Base-by-base conservation (phyloP, 805 yeast genomes). In the Metschnikowia peoriensis region DNA sequence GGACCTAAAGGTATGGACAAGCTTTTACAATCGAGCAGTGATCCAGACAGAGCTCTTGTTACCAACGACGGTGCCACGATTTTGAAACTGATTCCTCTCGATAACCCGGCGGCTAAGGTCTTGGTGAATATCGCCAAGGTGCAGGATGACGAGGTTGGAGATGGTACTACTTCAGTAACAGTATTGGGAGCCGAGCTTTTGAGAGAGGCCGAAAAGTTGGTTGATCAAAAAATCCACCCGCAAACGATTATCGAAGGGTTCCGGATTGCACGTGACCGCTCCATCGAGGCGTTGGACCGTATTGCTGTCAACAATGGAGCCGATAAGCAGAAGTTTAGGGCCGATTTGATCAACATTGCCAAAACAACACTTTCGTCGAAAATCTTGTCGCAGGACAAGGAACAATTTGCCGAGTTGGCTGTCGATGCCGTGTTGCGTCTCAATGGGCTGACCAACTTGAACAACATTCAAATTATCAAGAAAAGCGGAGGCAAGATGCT, bases 1-100 rank as follows among this genome's bases (percentile, higher is more conserved):
- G 99, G 99, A 14, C 99, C 99, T 56, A 93, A 94, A 67, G 99
- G 99, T 57, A 93, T 94, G 98, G 99, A 94, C 71, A 94, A 94
- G 69, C 76, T 94, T 57, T 76, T 94, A 56, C 97, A 90, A 65
- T 85, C 96, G 59, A 88, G 97, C 16, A 80, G 91, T 5, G 82
- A 94, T 41, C 62, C 68, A 47, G 89, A 89, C 44, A 78, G 78
- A 50, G 79, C 94, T 2, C 66, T 92, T 65, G 92, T 94, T 38
- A 94, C 99, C 46, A 94, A 94, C 69, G 99, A 94, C 75, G 99
- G 99, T 56, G 99, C 99, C 47, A 94, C 99, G 2, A 94, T 94
- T 58, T 76, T 94, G 59, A 91, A 92, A 65, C 81, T 96, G 1
- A 93, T 94, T 62, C 97, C 98, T 14, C 82, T 94, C 60, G 97